Evolutionary conservation across 2,329 filamentous ascomycete species (phyloP).

Genomic region (Dothiorella sarmentorum): DNA sequence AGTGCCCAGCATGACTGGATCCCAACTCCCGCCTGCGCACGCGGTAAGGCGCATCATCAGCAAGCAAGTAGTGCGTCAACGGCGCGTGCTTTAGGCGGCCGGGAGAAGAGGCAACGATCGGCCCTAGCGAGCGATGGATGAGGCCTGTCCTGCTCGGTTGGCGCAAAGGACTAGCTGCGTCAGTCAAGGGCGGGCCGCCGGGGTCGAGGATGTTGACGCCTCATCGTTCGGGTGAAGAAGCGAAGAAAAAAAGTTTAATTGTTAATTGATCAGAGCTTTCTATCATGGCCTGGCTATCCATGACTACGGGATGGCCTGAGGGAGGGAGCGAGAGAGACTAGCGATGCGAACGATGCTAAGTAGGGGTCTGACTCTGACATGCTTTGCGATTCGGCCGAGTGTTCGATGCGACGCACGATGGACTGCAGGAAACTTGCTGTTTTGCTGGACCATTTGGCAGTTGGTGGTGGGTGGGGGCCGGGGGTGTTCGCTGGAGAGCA

Average conservation of each 20-base stretch:
- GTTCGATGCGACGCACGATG: background rate
- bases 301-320: background rate
- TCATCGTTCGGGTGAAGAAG: background rate
- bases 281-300: background rate
- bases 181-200: background rate
- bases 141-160: background rate
- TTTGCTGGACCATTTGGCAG: background rate
- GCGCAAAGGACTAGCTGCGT: background rate
- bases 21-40: background rate
- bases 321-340: background rate
- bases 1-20: background rate
- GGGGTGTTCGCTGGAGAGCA: background rate
- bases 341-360: constrained; percentile 10
- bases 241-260: background rate
- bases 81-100: background rate
- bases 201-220: background rate
- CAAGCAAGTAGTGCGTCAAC: background rate
- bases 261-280: background rate
- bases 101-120: background rate
- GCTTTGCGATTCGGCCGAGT: background rate
- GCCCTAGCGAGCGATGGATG: background rate
- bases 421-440: background rate
- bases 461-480: background rate
- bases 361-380: no score
- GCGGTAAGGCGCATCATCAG: background rate